Percentiles rank a stretch among this genome's conserved stretches.
Evolutionary conservation across 768 basidiomycete species (phyloP).

Genomic region (Termitomyces sp.): DNA sequence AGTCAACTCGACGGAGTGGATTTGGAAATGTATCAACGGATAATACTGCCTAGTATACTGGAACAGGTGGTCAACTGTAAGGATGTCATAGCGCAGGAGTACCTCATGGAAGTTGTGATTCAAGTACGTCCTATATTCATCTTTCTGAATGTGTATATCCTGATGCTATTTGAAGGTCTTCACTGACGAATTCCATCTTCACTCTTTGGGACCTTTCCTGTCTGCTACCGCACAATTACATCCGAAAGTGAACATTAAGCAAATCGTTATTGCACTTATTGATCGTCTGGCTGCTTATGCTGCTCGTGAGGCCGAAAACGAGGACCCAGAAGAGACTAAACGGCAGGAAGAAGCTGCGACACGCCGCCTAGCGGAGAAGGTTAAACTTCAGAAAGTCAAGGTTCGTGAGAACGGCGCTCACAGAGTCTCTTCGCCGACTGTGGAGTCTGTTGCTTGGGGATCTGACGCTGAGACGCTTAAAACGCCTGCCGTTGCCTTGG

Average conservation of each 20-base stretch:
- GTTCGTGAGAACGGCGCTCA: conserved; percentile 48
- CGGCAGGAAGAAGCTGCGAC: conserved; percentile 92
- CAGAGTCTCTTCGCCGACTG: conserved; percentile 26
- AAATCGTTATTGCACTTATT: conserved; percentile 96
- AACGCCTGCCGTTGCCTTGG: conserved; percentile 24
- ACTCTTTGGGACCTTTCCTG: conserved; percentile 93
- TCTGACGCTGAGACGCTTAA: conserved; percentile 29
- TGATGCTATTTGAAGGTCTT: conserved; percentile 63
- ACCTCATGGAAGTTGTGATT: conserved; percentile 99
- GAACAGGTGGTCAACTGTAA: conserved; percentile 99
- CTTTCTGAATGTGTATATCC: not conserved
- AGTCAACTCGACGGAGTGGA: conserved; percentile 97
- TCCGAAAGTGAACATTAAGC: conserved; percentile 97
- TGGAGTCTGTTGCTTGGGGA: conserved; percentile 43
- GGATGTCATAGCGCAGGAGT: conserved; percentile 98
- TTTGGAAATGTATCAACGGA: conserved; percentile 81
- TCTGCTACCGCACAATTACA: conserved; percentile 95
- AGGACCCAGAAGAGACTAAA: conserved; percentile 93
- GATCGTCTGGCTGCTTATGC: conserved; percentile 95
- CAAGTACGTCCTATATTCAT: conserved; percentile 54
- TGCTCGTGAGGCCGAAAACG: conserved; percentile 94
- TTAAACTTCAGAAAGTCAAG: conserved; percentile 66
- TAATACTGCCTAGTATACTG: conserved; percentile 86
- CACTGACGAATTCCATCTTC: conserved; percentile 97
- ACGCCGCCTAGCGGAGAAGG: conserved; percentile 79